Conservation (phyloP, 2,329 filamentous ascomycete species). For the Fusarium gaditjirri region DNA sequence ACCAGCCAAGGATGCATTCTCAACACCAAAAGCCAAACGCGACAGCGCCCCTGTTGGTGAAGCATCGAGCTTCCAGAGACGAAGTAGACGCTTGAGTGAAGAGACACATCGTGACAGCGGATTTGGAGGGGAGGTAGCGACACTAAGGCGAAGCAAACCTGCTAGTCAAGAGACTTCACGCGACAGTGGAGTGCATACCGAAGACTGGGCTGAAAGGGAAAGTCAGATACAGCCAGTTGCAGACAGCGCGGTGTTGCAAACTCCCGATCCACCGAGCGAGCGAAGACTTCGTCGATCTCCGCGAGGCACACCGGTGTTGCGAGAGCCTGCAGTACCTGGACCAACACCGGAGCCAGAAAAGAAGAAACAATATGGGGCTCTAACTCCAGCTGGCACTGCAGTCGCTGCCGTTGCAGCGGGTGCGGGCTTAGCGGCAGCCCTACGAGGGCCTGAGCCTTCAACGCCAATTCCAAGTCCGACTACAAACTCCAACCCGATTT, state of each 20-base stretch:
- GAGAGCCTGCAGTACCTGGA: constrained; percentile 51
- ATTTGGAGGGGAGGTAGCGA: constrained; percentile 55
- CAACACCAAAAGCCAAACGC: constrained; percentile 49
- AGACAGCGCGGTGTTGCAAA: constrained; percentile 39
- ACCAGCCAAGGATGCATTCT: constrained; percentile 17
- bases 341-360: constrained; percentile 60
- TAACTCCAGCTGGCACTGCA: constrained; percentile 34
- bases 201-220: constrained; percentile 55
- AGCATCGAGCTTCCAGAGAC: constrained; percentile 52
- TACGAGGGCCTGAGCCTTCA: constrained; percentile 15
- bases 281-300: constrained; percentile 48
- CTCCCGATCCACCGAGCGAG: constrained; percentile 44
- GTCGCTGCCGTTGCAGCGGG: constrained; percentile 23
- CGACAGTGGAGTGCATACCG: constrained; percentile 68
- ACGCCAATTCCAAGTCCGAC: constrained; percentile 28
- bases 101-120: constrained; percentile 64
- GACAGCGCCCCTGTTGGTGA: constrained; percentile 51
- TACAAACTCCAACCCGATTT: constrained; percentile 19
- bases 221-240: constrained; percentile 36
- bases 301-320: constrained; percentile 53
- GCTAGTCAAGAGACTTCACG: constrained; percentile 53
- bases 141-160: constrained; percentile 50
- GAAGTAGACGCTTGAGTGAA: constrained; percentile 50
- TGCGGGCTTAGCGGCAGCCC: constrained; percentile 32
- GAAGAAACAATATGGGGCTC: constrained; percentile 48